Base-by-base conservation (phyloP, 2,329 filamentous ascomycete species). In the Phialophora verrucosa region DNA sequence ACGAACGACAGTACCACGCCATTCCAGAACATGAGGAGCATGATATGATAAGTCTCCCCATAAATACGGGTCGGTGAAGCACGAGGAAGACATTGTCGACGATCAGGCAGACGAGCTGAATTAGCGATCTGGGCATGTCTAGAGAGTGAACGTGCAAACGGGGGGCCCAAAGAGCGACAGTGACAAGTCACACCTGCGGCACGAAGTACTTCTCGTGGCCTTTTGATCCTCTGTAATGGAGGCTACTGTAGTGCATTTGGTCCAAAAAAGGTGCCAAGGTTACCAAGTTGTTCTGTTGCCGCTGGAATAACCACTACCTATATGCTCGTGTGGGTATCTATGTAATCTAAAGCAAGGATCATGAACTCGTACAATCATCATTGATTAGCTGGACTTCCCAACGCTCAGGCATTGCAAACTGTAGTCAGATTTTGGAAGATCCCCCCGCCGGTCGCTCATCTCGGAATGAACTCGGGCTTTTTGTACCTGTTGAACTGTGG, bases 401-500 rank as follows among this genome's bases (percentile, higher is more conserved):
- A 53, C 8, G 29, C 53, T 55, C 53, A 14, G n/a, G 17, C 25
- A 55, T 25, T 32, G 17, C 29, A 55, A 35, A 55, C 23, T 38
- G 32, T 14, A 17, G 42, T 20, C 12, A 17, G 25, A 20, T 23
- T 14, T 49, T 32, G 7, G 44, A 59, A 4, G 20, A 31, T 59
- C 17, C n/a, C 31, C 20, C 27, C 31, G 51, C 35, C 44, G 17
- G 32, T 11, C 23, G 31, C 23, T 61, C 61, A 67, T 60, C 65
- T 59, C 14, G 68, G 68, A 12, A 59, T 65, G 51, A 89, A 91
- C 57, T 91, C 89, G 0, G 94, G 94, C 77, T 97, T 97, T 72
- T 89, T 87, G 53, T 90, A 88, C 85, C 92, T 91, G 74, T 96
- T 96, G 7, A 96, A 92, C 6, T 86, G 83, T 2, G 94, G 94